phyloP scores from a whole-genome alignment of 2,329 filamentous ascomycete species.

The Lachnellula subtilissima region DNA sequence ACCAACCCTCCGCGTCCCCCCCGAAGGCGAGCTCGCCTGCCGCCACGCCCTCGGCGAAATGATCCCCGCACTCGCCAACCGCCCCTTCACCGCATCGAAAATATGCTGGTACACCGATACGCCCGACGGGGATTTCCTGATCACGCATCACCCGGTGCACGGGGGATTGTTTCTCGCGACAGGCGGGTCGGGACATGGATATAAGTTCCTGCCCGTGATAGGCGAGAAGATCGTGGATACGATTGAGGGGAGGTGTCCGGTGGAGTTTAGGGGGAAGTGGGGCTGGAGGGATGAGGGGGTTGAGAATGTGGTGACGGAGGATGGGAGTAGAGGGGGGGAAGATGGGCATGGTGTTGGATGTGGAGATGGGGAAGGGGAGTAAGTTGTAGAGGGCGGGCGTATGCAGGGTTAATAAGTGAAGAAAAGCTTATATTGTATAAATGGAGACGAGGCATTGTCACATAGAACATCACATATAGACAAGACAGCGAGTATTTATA shows the following conservation, averaged over 20 bases:
- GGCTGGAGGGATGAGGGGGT: conserved; percentile 39
- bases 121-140: conserved; percentile 57
- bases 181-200: conserved; percentile 45
- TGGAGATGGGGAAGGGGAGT: conserved; percentile 22
- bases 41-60: conserved; percentile 34
- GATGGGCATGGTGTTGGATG: conserved; percentile 23
- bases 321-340: conserved; percentile 28
- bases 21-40: conserved; percentile 20
- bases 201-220: conserved; percentile 46
- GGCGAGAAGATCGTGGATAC: conserved; percentile 41
- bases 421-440: neutral
- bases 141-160: conserved; percentile 49
- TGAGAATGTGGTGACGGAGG: conserved; percentile 25
- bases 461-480: neutral
- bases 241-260: conserved; percentile 33
- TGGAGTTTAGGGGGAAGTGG: conserved; percentile 50
- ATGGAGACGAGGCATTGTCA: neutral
- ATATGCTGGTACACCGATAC: conserved; percentile 65
- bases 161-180: conserved; percentile 44
- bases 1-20: too few relatives aligned
- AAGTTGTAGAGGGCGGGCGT: conserved; percentile 3
- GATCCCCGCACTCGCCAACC: conserved; percentile 48
- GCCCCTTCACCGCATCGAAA: conserved; percentile 46
- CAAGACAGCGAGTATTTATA: conserved; percentile 1
- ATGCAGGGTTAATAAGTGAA: too few relatives aligned